These are phyloP conservation scores for Scheffersomyces stambukii DNA, from an alignment of 1,139 yeast genomes.

Conservation along the genomic window DNA sequence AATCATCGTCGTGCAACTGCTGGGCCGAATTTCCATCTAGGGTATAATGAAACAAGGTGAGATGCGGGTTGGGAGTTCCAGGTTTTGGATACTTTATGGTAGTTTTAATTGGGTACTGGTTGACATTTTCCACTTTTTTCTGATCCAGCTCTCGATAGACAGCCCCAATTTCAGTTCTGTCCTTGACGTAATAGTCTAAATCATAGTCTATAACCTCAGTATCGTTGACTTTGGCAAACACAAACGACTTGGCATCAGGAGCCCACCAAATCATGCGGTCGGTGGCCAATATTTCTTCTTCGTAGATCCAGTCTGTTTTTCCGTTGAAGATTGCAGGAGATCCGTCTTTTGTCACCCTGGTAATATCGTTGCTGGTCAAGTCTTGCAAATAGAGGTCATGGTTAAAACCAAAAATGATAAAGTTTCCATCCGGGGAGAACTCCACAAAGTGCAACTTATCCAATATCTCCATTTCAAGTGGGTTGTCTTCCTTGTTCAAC, in stretches of 20 bases:
- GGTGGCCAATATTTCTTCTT: constrained; percentile 75
- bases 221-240: constrained; percentile 69
- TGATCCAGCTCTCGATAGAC: constrained; percentile 17
- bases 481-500: constrained; percentile 5
- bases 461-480: constrained; percentile 9
- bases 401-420: constrained; percentile 31
- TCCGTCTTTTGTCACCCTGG: constrained; percentile 65
- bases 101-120: constrained; percentile 52
- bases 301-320: constrained; percentile 94
- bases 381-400: constrained; percentile 42
- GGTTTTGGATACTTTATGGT: constrained; percentile 84
- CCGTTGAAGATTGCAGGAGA: constrained; percentile 70
- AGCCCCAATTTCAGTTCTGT: constrained; percentile 26
- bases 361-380: constrained; percentile 18
- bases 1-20: constrained; percentile 20
- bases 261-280: constrained; percentile 87
- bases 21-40: constrained; percentile 18
- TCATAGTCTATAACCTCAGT: constrained; percentile 62
- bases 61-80: constrained; percentile 68
- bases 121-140: constrained; percentile 17
- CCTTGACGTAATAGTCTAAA: constrained; percentile 57
- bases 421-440: constrained; percentile 37
- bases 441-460: constrained; percentile 38
- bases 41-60: constrained; percentile 44
- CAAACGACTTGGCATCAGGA: constrained; percentile 59